phyloP scores from a whole-genome alignment of 805 yeast genomes.

The Yarrowia porcina region DNA sequence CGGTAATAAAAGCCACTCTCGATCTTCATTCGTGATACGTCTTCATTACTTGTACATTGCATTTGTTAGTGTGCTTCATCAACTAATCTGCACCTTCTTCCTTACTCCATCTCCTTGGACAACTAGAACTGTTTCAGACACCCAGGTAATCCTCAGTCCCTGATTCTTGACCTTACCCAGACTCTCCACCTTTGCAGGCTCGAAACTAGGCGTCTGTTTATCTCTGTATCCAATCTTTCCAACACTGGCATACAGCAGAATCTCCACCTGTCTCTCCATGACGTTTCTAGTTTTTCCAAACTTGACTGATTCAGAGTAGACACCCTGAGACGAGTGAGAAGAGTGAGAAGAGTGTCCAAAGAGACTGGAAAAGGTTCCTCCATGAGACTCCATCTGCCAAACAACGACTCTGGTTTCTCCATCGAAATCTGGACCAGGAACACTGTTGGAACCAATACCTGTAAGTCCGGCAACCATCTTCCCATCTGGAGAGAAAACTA shows the following conservation, averaged over 20 bases:
- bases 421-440: neutral
- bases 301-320: constrained; percentile 9
- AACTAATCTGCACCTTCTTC: neutral
- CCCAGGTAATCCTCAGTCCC: neutral
- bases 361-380: constrained; percentile 2
- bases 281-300: constrained; percentile 3
- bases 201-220: neutral
- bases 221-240: constrained; percentile 22
- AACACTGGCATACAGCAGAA: neutral
- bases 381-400: constrained; percentile 13
- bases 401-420: neutral
- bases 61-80: no score
- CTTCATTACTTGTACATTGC: no score
- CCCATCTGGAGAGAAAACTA: constrained; percentile 16
- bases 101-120: neutral
- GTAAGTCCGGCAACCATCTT: constrained; percentile 15
- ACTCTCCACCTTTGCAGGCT: constrained; percentile 11
- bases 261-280: constrained; percentile 13
- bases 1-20: no score
- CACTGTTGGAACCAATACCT: neutral
- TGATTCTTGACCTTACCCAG: neutral
- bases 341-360: neutral
- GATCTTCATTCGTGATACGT: no score
- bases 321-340: neutral
- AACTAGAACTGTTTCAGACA: neutral